These are phyloP conservation scores for Fomitiporia mediterranea DNA, from an alignment of 1,284 basidiomycete species.

Conservation along the genomic window DNA sequence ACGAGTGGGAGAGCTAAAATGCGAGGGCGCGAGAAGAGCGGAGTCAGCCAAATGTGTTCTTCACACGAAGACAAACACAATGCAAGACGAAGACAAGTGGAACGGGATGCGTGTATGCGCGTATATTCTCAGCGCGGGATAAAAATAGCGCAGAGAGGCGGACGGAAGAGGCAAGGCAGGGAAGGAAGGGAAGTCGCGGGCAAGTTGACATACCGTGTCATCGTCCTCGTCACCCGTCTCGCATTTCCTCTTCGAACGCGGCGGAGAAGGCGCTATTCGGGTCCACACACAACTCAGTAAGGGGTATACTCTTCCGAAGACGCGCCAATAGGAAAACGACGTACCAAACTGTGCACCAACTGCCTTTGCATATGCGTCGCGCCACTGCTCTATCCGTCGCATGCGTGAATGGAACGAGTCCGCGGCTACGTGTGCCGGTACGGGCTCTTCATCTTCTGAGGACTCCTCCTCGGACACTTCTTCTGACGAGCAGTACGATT, in stretches of 20 bases:
- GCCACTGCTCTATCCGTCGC: constrained; percentile 60
- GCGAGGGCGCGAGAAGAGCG: constrained; percentile 3
- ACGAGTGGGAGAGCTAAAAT: constrained; percentile 18
- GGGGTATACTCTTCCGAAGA: background rate
- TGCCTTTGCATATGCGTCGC: constrained; percentile 38
- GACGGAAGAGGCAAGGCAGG: constrained; percentile 9
- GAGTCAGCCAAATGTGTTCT: constrained; percentile 4
- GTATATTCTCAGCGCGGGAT: background rate
- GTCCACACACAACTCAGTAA: background rate
- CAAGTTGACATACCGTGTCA: constrained; percentile 41
- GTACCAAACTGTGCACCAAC: constrained; percentile 24
- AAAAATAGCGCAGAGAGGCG: constrained; percentile 1
- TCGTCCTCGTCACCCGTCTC: constrained; percentile 36
- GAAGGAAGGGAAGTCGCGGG: constrained; percentile 9
- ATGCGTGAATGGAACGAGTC: constrained; percentile 50
- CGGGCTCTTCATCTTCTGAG: constrained; percentile 33
- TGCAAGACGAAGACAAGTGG: background rate
- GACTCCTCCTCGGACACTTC: background rate
- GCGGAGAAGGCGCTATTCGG: constrained; percentile 22
- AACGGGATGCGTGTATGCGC: background rate
- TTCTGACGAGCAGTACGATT: constrained; percentile 18
- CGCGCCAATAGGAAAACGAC: background rate
- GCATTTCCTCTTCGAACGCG: constrained; percentile 35
- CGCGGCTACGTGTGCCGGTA: constrained; percentile 31
- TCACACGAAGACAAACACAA: background rate